A percentile compares a stretch with the other conserved stretches of the same genome.
Evolutionary conservation across 306 rosid species (phyloP).

Genomic region (Sicyos baderoa): DNA sequence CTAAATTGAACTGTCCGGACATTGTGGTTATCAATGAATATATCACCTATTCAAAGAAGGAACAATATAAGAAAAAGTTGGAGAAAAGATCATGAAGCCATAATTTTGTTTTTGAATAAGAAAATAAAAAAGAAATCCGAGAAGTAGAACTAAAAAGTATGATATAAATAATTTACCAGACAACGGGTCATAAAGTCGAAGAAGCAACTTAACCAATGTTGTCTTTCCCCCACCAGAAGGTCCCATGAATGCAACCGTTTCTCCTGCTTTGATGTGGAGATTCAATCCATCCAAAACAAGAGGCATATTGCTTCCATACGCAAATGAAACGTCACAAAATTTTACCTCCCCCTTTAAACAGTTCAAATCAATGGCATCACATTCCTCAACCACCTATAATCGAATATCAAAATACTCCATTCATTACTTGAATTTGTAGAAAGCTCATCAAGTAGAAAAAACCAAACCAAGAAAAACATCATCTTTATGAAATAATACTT

Average conservation of each 20-base stretch:
- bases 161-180: slow-evolving; percentile 44
- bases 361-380: slow-evolving; percentile 53
- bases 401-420: slow-evolving; percentile 3
- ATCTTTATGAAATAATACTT: too few relatives aligned
- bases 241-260: slow-evolving; percentile 81
- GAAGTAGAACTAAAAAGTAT: slow-evolving; percentile 4
- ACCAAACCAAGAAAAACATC: slow-evolving; percentile 4
- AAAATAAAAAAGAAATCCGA: background rate
- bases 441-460: background rate
- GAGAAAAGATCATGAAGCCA: slow-evolving; percentile 15
- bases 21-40: slow-evolving; percentile 55
- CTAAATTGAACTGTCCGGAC: slow-evolving; percentile 40
- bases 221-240: slow-evolving; percentile 98
- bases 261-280: slow-evolving; percentile 70
- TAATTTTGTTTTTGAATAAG: background rate
- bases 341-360: slow-evolving; percentile 55
- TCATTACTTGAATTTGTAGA: background rate
- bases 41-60: slow-evolving; percentile 37
- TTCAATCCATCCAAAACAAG: slow-evolving; percentile 53
- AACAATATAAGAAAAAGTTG: background rate
- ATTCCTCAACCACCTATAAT: slow-evolving; percentile 56
- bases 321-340: slow-evolving; percentile 62
- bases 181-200: slow-evolving; percentile 77
- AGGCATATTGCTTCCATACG: slow-evolving; percentile 46
- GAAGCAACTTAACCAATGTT: slow-evolving; percentile 64